Evolutionary conservation across 2,329 filamentous ascomycete species (phyloP), one percentile per base, ranked within the genome.

Genomic region (Cladosporium sphaerospermum): DNA sequence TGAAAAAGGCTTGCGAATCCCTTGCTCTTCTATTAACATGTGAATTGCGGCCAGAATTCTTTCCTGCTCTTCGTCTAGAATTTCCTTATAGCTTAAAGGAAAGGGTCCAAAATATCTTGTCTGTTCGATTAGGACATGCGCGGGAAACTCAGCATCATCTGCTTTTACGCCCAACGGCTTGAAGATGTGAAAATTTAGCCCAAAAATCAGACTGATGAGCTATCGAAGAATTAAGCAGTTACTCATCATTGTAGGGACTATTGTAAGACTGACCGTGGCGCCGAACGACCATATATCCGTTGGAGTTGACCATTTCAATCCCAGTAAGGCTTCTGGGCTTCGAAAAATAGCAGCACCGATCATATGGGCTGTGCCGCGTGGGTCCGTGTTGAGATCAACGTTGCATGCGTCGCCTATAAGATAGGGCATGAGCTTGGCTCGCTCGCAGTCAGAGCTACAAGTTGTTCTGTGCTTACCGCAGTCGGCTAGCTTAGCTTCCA

Each of bases 281-380:
- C 70, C 67, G 55, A 71, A 70, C 41, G 69, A 72, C 68, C 69
- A 73, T 55, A 73, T 71, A 52, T 73, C 69, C 41, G 67, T 65
- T 18, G 70, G 60, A 37, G 64, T 67, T 42, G 67, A 69, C 68
- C 69, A 72, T 45, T 57, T 61, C 39, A 68, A 52, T 36, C 63
- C 54, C 18, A 70, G 46, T 52, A 63, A 57, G 9, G 66, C 61
- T 59, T 73, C 67, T 52, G 69, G 69, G 49, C 69, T 73, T 53
- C 68, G 56, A 56, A 66, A 73, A 34, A 72, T 67, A 19, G 66
- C 57, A 33, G 69, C 61, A 53, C 69, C 70, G 9, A 72, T 68
- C 44, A 55, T 1, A 11, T 62, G 60, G n/a, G 60, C 57, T 37
- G 64, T 60, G 44, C 54, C 34, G 3, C 34, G 28, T 47, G 47